These are phyloP conservation scores for Colletotrichum agaves DNA, from an alignment of 2,329 filamentous ascomycete species.

Conservation along the genomic window DNA sequence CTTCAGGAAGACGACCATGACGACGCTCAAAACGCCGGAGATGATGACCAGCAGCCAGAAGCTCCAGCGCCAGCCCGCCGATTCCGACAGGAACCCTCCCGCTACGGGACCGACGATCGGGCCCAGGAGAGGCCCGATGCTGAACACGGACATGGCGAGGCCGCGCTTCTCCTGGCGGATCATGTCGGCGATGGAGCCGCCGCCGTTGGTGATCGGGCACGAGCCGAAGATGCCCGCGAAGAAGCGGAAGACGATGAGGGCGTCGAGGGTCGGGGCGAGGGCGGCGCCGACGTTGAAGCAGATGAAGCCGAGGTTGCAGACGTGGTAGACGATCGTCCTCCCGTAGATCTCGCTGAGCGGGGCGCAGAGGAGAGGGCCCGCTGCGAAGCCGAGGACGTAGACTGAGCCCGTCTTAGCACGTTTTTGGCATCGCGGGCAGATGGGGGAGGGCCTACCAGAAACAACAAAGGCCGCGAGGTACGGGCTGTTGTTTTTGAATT, in stretches of 20 bases:
- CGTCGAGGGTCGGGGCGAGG: conserved; percentile 56
- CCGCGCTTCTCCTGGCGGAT: conserved; percentile 67
- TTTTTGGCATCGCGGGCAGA: background rate
- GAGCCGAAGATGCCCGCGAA: conserved; percentile 71
- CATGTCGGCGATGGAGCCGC: conserved; percentile 74
- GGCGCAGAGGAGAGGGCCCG: conserved; percentile 68
- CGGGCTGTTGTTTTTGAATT: conserved; percentile 65
- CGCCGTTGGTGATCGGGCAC: conserved; percentile 72
- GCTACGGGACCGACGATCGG: conserved; percentile 59
- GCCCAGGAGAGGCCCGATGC: conserved; percentile 57
- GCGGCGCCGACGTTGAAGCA: conserved; percentile 56
- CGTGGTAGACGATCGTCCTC: conserved; percentile 61
- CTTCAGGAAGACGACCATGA: conserved; percentile 52
- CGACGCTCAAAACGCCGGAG: conserved; percentile 47
- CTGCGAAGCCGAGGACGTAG: conserved; percentile 72
- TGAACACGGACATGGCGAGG: conserved; percentile 63
- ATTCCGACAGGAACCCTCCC: conserved; percentile 55
- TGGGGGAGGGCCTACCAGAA: conserved; percentile 48
- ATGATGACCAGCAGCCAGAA: conserved; percentile 60
- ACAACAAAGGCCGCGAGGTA: conserved; percentile 72
- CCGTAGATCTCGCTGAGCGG: conserved; percentile 71
- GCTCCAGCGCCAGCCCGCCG: conserved; percentile 60
- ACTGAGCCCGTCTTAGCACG: conserved; percentile 47
- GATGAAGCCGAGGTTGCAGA: conserved; percentile 58
- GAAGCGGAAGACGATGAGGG: conserved; percentile 69